Evolutionary conservation across 495 filamentous ascomycete species (phyloP).

Genomic region (Aspergillus egyptiacus): DNA sequence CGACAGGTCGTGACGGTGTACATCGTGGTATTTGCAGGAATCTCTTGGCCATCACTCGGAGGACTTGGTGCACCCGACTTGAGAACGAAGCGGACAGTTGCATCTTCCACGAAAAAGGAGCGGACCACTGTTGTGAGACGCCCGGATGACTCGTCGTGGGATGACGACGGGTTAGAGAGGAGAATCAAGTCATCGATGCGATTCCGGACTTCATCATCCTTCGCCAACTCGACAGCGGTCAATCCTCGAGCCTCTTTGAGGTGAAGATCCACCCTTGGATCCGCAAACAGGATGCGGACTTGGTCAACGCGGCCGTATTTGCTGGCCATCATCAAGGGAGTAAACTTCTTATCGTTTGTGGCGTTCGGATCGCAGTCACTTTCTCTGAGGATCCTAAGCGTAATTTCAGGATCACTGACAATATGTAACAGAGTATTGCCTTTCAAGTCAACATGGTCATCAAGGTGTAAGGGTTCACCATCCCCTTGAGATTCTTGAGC

Average conservation of each 20-base stretch:
- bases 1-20: slow-evolving; percentile 93
- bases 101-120: slow-evolving; percentile 98
- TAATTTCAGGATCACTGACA: slow-evolving; percentile 76
- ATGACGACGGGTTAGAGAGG: slow-evolving; percentile 57
- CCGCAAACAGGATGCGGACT: slow-evolving; percentile 80
- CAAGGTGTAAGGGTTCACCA: slow-evolving; percentile 73
- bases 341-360: slow-evolving; percentile 92
- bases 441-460: slow-evolving; percentile 87
- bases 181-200: slow-evolving; percentile 90
- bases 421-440: slow-evolving; percentile 94
- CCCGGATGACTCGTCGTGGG: slow-evolving; percentile 54
- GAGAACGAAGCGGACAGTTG: slow-evolving; percentile 82
- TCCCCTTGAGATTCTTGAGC: slow-evolving; percentile 73
- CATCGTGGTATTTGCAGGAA: slow-evolving; percentile 50
- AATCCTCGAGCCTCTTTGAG: slow-evolving; percentile 83
- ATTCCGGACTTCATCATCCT: slow-evolving; percentile 96
- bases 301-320: slow-evolving; percentile 95
- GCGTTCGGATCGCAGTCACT: slow-evolving; percentile 95
- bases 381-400: slow-evolving; percentile 63
- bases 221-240: slow-evolving; percentile 93
- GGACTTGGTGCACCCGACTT: slow-evolving; percentile 71
- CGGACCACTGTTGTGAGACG: slow-evolving; percentile 89
- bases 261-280: slow-evolving; percentile 77
- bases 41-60: slow-evolving; percentile 28
- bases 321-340: slow-evolving; percentile 96